Base-by-base conservation (phyloP, 306 rosid genomes). In the Malus orientalis region DNA sequence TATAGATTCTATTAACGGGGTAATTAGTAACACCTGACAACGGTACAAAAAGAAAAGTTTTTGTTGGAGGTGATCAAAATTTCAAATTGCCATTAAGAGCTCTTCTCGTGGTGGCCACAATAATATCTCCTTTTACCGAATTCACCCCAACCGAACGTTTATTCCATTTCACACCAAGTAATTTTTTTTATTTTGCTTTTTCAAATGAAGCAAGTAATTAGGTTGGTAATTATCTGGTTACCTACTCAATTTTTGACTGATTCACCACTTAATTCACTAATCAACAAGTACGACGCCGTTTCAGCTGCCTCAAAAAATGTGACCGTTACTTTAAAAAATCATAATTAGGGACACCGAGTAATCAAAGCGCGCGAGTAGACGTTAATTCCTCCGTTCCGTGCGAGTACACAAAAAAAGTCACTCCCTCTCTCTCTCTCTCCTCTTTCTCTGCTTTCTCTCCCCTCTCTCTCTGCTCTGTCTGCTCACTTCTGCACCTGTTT, bases 251-350 rank as follows among this genome's bases (percentile, higher is more conserved):
- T 5, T 42, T 23, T 22, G 20, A 45, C 14, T 3, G 15, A 27
- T 60, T 60, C 13, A 32, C 44, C 69, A 49, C 55, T 15, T 15
- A 15, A 30, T 22, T 3, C 11, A 9, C 6, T 16, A 8, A 8
- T 18, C 20, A 15, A 25, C 5, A 49, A 1, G 64, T 6, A 55
- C 86, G 86, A 45, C 80, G 49, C 15, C 73, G 85, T 61, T 66
- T 7, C 8, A 6, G 54, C 77, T 76, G 53, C 85, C 84, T 87
- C 23, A 74, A 81, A 81, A 63, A 59, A 81, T 83, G 87, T 87
- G 88, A 91, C 96, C 96, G 93, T 91, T 91, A 72, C 49, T 84
- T 82, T 76, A 81, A 77, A 85, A 55, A 83, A 76, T 40, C 6
- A 0, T 8, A 79, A 81, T 19, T 61, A 69, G 32, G 38, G 81